phyloP scores from a whole-genome alignment of 805 yeast species.

The Candida verbasci region DNA sequence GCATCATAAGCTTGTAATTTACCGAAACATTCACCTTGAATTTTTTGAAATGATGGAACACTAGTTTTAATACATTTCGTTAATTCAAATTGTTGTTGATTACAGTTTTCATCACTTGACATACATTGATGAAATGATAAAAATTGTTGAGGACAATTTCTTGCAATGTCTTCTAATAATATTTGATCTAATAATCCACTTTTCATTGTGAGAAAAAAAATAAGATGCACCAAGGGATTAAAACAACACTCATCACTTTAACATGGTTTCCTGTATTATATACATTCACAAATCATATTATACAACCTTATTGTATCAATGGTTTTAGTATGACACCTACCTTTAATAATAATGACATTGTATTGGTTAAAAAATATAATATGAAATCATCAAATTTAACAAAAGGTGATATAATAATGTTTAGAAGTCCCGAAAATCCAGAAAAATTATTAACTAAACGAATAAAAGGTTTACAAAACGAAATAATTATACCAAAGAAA shows the following conservation, averaged over 20 bases:
- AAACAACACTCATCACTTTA: constrained; percentile 24
- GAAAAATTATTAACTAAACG: constrained; percentile 73
- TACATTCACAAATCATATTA: constrained; percentile 64
- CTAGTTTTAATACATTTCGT: constrained; percentile 57
- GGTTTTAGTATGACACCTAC: constrained; percentile 91
- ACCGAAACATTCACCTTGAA: constrained; percentile 57
- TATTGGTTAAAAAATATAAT: constrained; percentile 64
- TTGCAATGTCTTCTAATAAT: constrained; percentile 73
- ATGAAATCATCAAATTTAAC: constrained; percentile 40
- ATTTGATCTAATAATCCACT: constrained; percentile 55
- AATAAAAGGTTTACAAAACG: constrained; percentile 72
- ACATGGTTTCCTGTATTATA: constrained; percentile 79
- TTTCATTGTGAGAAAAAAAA: constrained; percentile 1
- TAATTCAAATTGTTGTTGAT: constrained; percentile 50
- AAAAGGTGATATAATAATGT: constrained; percentile 69
- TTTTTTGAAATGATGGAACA: constrained; percentile 71
- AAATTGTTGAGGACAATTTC: constrained; percentile 69
- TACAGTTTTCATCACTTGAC: constrained; percentile 52
- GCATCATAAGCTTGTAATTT: constrained; percentile 59
- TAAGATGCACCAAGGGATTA: constrained; percentile 9
- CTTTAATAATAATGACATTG: constrained; percentile 72
- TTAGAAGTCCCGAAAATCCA: constrained; percentile 81
- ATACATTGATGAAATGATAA: constrained; percentile 72
- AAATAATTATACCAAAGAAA: constrained; percentile 53
- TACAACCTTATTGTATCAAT: constrained; percentile 66